These are phyloP conservation scores for Klebsormidium nitens DNA, from an alignment of 139 green algal species.

Conservation along the genomic window DNA sequence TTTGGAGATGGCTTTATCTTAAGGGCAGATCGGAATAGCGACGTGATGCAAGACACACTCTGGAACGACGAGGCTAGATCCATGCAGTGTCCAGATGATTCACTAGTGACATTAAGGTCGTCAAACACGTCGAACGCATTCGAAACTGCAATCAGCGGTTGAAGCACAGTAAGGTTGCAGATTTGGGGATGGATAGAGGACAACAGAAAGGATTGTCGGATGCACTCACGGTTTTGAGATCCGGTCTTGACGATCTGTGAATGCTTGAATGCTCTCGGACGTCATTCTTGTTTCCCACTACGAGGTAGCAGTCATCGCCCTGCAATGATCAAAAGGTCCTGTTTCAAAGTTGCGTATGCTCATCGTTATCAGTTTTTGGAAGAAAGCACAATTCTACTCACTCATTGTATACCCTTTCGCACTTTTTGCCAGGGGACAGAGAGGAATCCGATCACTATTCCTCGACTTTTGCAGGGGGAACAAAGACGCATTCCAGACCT, in stretches of 20 bases:
- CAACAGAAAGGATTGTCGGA: too few species aligned
- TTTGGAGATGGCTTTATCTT: too few species aligned
- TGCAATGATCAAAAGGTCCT: not conserved
- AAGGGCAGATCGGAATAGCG: too few species aligned
- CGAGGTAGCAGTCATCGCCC: conserved; percentile 38
- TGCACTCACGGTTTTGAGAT: conserved; percentile 23
- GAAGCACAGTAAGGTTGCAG: not conserved
- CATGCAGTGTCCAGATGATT: too few species aligned
- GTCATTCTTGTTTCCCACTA: conserved; percentile 41
- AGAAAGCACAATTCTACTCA: not conserved
- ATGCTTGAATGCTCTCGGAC: conserved; percentile 42
- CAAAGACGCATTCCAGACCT: not conserved
- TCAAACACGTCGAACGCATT: too few species aligned
- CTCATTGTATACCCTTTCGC: not conserved
- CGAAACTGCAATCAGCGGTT: not conserved
- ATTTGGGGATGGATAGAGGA: not conserved
- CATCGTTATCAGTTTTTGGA: not conserved
- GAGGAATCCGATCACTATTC: too few species aligned
- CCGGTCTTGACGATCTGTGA: conserved; percentile 34
- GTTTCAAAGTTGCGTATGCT: not conserved
- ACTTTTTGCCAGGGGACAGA: too few species aligned
- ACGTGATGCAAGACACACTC: too few species aligned
- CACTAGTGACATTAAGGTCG: too few species aligned
- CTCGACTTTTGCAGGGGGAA: too few species aligned
- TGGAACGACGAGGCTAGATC: too few species aligned